Percentiles rank a stretch among this genome's conserved stretches.
Conservation (phyloP, 2,329 filamentous ascomycete species). For the Fusarium chaquense region DNA sequence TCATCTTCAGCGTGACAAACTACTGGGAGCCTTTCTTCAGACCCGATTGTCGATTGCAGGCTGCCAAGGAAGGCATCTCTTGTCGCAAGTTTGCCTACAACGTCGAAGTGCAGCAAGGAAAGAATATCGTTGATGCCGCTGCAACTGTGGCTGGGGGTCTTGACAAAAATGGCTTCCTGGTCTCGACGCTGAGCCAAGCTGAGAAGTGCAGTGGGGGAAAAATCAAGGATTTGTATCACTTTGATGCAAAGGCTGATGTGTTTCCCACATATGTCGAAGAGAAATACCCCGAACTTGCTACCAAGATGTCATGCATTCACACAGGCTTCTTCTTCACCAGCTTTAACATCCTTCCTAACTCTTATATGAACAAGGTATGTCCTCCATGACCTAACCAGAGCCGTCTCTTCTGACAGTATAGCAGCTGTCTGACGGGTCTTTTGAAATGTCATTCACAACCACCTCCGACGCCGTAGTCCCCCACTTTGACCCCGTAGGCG, state of each 20-base stretch:
- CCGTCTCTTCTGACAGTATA: neutral
- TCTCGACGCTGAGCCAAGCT: constrained; percentile 64
- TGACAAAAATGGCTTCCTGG: constrained; percentile 62
- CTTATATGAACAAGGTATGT: constrained; percentile 61
- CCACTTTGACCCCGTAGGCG: constrained; percentile 60
- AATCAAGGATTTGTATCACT: constrained; percentile 64
- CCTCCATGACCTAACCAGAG: fast-evolving
- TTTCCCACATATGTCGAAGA: constrained; percentile 60
- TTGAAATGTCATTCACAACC: constrained; percentile 62
- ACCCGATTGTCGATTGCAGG: constrained; percentile 56
- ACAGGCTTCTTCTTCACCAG: constrained; percentile 63
- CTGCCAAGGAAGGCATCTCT: constrained; percentile 54
- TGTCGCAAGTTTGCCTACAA: constrained; percentile 61
- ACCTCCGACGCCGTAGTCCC: constrained; percentile 54
- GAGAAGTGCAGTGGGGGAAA: constrained; percentile 59
- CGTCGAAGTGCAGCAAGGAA: constrained; percentile 56
- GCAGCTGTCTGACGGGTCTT: constrained; percentile 56
- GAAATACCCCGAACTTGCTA: constrained; percentile 58
- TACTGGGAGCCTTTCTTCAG: constrained; percentile 66
- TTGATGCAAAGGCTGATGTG: constrained; percentile 65
- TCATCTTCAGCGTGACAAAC: constrained; percentile 68
- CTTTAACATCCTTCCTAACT: constrained; percentile 59
- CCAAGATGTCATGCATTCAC: constrained; percentile 65
- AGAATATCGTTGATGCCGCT: constrained; percentile 67
- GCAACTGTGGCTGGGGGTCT: constrained; percentile 56